Evolutionary conservation across 306 rosid species (phyloP), one percentile per base, ranked within the genome.

Genomic region (Parietaria judaica): DNA sequence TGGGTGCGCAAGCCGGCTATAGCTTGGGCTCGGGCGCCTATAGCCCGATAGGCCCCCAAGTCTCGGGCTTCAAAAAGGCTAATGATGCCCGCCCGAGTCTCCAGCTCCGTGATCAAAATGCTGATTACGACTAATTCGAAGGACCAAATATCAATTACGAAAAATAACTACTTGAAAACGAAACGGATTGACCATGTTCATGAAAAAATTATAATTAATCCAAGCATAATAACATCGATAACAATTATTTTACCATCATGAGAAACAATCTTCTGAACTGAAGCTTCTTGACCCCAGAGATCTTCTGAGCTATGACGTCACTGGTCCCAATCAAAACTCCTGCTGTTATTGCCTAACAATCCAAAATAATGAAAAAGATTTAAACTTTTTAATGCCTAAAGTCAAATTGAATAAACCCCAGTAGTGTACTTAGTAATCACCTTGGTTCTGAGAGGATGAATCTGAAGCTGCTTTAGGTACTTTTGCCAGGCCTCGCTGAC

Each of bases 361-460:
- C 68, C 68, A 7, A 69, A 7, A 36, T 23, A 66, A 61, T 54
- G 31, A 31, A 15, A 0, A 43, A 35, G 11, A 3, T 5, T 3
- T 7, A 16, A 6, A 23, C 37, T 1, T 34, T 8, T 9, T 46
- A 46, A 9, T 7, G 53, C 14, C 14, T 3, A 49, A 49, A 36
- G 41, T 23, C 31, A 49, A 13, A 58, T 35, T 45, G 12, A 13
- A 36, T 34, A 69, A 68, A 41, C 45, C 45, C 44, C 44, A 49
- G 4, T n/a, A 49, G n/a, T n/a, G n/a, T n/a, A n/a, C n/a, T 46
- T 46, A 46, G 50, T 46, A 58, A 34, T 8, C 60, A 91, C 97
- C 96, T 87, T 87, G 61, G 97, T 91, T 73, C 97, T 74, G 63
- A 91, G 95, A 71, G 97, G 97, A 72, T 91, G 79, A 31, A 70